A percentile compares a stretch with the other conserved stretches of the same genome.
phyloP scores from a whole-genome alignment of 2,329 filamentous ascomycete genomes.

The Aspergillus alliaceus region DNA sequence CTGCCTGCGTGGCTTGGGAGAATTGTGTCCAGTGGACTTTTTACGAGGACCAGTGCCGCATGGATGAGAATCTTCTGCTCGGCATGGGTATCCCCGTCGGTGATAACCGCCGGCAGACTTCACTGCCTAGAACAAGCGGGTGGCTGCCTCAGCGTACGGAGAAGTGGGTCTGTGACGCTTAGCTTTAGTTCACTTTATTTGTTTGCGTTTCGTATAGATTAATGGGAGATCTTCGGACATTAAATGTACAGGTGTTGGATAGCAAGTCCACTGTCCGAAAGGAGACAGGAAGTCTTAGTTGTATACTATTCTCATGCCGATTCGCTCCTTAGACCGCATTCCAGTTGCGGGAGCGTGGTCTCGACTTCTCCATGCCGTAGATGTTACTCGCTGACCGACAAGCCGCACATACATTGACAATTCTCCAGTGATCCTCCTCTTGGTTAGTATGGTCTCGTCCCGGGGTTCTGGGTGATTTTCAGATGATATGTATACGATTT shows the following conservation, averaged over 20 bases:
- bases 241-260: not conserved
- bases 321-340: too few species aligned
- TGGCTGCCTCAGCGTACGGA: constrained; percentile 16
- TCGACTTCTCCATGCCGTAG: too few species aligned
- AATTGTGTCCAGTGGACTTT: constrained; percentile 29
- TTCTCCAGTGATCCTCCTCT: too few species aligned
- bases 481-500: too few species aligned
- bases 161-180: not conserved
- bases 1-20: constrained; percentile 24
- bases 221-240: not conserved
- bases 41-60: constrained; percentile 28
- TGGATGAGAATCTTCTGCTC: constrained; percentile 24
- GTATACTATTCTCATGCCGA: too few species aligned
- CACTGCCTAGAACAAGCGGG: constrained; percentile 24
- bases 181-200: not conserved
- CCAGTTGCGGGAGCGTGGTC: too few species aligned
- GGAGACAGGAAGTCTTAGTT: too few species aligned
- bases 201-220: not conserved
- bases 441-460: too few species aligned
- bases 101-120: constrained; percentile 23
- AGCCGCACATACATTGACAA: too few species aligned
- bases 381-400: not conserved
- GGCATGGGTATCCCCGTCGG: constrained; percentile 23
- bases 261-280: not conserved
- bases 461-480: too few species aligned